These are phyloP conservation scores for Colletotrichum sp. DNA, from an alignment of 2,329 filamentous ascomycete species.

Conservation along the genomic window DNA sequence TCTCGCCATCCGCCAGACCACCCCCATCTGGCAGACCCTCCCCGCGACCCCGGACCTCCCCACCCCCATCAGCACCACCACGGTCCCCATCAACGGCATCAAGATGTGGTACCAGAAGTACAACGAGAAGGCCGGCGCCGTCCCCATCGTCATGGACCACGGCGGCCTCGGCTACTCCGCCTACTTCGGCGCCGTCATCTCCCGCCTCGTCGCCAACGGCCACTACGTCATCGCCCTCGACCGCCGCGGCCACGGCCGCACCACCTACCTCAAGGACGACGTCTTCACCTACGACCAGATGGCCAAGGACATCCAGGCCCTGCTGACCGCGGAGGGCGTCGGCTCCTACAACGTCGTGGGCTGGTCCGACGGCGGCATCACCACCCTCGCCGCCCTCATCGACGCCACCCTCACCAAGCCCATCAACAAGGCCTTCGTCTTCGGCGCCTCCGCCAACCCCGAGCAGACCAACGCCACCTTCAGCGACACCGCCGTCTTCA, in stretches of 20 bases:
- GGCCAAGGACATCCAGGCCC: constrained; percentile 36
- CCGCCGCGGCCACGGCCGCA: constrained; percentile 44
- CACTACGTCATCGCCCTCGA: constrained; percentile 44
- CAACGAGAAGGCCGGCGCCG: constrained; percentile 34
- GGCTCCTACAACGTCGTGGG: constrained; percentile 37
- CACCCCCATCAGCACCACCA: constrained; percentile 31
- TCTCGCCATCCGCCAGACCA: constrained; percentile 27
- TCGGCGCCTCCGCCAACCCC: constrained; percentile 35
- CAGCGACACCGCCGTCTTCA: constrained; percentile 21
- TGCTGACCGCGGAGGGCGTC: constrained; percentile 32
- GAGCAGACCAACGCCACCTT: constrained; percentile 40
- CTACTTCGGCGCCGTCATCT: constrained; percentile 43
- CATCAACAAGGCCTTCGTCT: constrained; percentile 44
- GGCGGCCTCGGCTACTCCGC: constrained; percentile 46
- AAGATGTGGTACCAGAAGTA: constrained; percentile 46
- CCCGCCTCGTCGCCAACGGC: constrained; percentile 31
- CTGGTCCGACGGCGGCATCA: constrained; percentile 45
- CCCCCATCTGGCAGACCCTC: constrained; percentile 35
- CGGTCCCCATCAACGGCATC: constrained; percentile 36
- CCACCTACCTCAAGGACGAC: constrained; percentile 37
- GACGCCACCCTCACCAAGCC: constrained; percentile 30
- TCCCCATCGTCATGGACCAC: constrained; percentile 42
- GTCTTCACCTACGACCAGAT: constrained; percentile 42
- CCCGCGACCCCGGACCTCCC: constrained; percentile 41
- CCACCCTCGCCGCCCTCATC: constrained; percentile 38